Base-by-base conservation (phyloP, 306 rosid genomes). In the Corylus americana region DNA sequence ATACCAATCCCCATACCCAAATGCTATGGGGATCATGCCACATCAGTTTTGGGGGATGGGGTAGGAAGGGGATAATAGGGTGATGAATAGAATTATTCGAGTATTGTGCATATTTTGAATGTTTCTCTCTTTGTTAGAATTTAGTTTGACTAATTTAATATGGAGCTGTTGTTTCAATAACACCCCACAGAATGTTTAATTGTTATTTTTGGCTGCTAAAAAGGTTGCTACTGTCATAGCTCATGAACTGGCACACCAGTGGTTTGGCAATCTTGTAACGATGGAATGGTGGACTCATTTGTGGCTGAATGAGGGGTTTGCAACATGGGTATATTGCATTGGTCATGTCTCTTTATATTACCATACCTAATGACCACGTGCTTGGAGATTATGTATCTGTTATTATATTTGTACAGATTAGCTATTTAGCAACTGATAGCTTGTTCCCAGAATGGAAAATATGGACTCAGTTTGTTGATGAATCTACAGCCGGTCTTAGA, bases 241-340 rank as follows among this genome's bases (percentile, higher is more conserved):
- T 75, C 98, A 94, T 83, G 98, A 94, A 84, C 87, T 94, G 79
- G 98, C 98, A 55, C 98, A 94, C 76, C 97, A 94, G 79, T 94
- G 98, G 98, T 94, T 94, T 85, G 98, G 98, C 22, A 92, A 94
- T 86, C 97, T 94, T 77, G 98, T 94, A 75, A 94, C 97, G n/a
- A 92, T 92, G 98, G 98, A 92, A 85, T 94, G 98, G 98, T 94
- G 98, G 98, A 92, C 97, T n/a, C 92, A 94, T 89, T 86, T 94
- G 74, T 94, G 98, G 98, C 82, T 94, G 83, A 94, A 94, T 81
- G 98, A 94, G 85, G 98, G 98, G 35, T 94, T 94, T 79, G 98
- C 98, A 48, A 94, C 98, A 80, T 94, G 98, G 97, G 97, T 94
- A 88, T 64, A 78, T 77, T 79, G 59, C 83, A 79, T 72, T 37